Evolutionary conservation across 306 rosid species (phyloP).

Genomic region (Vigna reflexopilosa): DNA sequence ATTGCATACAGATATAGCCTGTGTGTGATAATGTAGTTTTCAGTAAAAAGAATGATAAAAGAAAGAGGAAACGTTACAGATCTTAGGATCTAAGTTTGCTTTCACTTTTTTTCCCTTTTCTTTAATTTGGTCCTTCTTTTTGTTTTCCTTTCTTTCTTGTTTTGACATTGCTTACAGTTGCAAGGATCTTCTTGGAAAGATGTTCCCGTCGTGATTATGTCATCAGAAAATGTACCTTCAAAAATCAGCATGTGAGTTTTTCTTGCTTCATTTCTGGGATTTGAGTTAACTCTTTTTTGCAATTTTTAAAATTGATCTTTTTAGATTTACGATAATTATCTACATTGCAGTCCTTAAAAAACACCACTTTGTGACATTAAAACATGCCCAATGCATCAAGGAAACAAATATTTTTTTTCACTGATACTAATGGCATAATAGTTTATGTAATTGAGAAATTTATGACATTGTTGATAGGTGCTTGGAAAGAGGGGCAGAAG

Average conservation of each 20-base stretch:
- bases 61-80: slow-evolving; percentile 36
- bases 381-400: no score
- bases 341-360: neutral
- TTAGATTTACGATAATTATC: no score
- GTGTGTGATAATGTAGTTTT: slow-evolving; percentile 3
- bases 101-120: slow-evolving; percentile 6
- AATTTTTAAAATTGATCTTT: neutral
- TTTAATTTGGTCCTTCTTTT: slow-evolving; percentile 2
- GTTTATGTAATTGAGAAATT: no score
- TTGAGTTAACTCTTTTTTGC: neutral
- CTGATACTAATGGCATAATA: no score
- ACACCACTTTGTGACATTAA: no score
- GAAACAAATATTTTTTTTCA: no score
- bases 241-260: slow-evolving; percentile 78
- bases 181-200: slow-evolving; percentile 98
- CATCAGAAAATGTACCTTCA: slow-evolving; percentile 95
- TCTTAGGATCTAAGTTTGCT: slow-evolving; percentile 40
- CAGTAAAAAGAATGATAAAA: slow-evolving; percentile 29
- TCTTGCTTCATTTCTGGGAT: neutral
- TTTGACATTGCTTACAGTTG: slow-evolving; percentile 44
- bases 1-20: neutral
- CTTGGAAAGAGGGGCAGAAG: no score
- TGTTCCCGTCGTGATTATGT: slow-evolving; percentile 93
- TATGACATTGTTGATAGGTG: no score
- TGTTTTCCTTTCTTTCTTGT: slow-evolving; percentile 18